These are phyloP conservation scores for Adansonia madagascariensis DNA, from an alignment of 441 rosid species.

Conservation along the genomic window DNA sequence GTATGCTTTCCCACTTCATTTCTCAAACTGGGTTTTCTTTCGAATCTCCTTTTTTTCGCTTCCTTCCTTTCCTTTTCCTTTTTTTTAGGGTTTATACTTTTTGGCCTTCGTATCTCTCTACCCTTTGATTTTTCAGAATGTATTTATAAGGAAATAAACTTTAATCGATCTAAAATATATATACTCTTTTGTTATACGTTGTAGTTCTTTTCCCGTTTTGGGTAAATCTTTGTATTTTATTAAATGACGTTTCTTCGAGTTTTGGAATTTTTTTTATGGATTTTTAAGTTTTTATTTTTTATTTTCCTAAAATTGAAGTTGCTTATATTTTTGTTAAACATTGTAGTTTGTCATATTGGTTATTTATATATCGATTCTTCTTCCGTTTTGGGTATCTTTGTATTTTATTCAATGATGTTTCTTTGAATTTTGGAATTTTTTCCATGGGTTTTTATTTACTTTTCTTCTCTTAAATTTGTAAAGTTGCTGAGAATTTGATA, in stretches of 20 bases:
- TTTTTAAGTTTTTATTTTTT: background rate
- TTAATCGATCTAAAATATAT: background rate
- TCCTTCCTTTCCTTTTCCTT: background rate
- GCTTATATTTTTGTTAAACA: background rate
- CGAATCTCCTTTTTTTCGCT: background rate
- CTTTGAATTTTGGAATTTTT: background rate
- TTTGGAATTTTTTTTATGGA: background rate
- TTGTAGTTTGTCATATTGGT: background rate
- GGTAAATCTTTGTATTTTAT: background rate
- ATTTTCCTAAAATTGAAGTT: no score
- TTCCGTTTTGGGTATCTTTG: background rate
- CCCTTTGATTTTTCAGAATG: background rate
- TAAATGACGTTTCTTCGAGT: background rate
- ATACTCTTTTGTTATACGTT: background rate
- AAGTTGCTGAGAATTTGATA: background rate
- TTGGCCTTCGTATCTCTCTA: background rate
- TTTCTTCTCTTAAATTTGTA: no score
- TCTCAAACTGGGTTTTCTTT: slow-evolving; percentile 10
- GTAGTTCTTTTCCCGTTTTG: background rate
- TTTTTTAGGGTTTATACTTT: background rate
- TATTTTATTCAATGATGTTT: background rate
- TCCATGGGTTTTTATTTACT: background rate
- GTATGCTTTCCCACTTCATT: slow-evolving; percentile 13
- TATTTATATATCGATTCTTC: background rate
- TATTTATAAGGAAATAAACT: background rate